Percentiles rank a stretch among this genome's conserved stretches.
These are phyloP conservation scores for Pythium sukuiense DNA, from an alignment of 352 stramenopile genomes.

Conservation along the genomic window DNA sequence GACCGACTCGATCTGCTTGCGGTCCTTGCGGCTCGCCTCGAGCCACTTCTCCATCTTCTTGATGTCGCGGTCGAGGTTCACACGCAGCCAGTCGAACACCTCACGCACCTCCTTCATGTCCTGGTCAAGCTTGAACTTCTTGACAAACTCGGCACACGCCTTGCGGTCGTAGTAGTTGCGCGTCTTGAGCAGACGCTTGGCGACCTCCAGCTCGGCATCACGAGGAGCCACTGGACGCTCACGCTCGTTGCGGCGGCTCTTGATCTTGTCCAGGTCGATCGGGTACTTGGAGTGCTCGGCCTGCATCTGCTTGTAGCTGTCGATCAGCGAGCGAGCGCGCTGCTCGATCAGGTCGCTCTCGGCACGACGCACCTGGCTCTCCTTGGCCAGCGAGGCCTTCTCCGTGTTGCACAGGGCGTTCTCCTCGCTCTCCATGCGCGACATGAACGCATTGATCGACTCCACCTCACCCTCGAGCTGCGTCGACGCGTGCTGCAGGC, in stretches of 20 bases:
- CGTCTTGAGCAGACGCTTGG: slow-evolving; percentile 80
- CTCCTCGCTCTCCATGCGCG: slow-evolving; percentile 89
- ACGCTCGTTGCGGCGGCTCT: slow-evolving; percentile 72
- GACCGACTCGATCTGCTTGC: slow-evolving; percentile 81
- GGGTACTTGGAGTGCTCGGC: slow-evolving; percentile 84
- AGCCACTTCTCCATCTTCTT: slow-evolving; percentile 87
- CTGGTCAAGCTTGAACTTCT: slow-evolving; percentile 81
- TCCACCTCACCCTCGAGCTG: slow-evolving; percentile 85
- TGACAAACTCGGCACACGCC: slow-evolving; percentile 73
- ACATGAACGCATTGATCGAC: slow-evolving; percentile 88
- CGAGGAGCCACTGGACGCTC: slow-evolving; percentile 65
- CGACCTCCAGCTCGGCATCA: slow-evolving; percentile 73
- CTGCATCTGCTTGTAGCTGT: slow-evolving; percentile 91
- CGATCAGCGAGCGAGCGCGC: slow-evolving; percentile 73
- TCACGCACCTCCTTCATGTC: slow-evolving; percentile 86
- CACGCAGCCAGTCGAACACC: slow-evolving; percentile 83
- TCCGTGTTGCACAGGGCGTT: slow-evolving; percentile 78
- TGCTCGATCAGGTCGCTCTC: slow-evolving; percentile 85
- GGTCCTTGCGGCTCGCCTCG: slow-evolving; percentile 80
- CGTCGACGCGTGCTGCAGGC: slow-evolving; percentile 76
- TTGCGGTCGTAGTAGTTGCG: slow-evolving; percentile 90
- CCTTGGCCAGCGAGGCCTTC: slow-evolving; percentile 85
- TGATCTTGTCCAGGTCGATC: slow-evolving; percentile 78
- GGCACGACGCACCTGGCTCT: slow-evolving; percentile 76
- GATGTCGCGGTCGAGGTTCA: slow-evolving; percentile 76